Base-by-base conservation (phyloP, 441 rosid genomes). In the Croton laevigatus region DNA sequence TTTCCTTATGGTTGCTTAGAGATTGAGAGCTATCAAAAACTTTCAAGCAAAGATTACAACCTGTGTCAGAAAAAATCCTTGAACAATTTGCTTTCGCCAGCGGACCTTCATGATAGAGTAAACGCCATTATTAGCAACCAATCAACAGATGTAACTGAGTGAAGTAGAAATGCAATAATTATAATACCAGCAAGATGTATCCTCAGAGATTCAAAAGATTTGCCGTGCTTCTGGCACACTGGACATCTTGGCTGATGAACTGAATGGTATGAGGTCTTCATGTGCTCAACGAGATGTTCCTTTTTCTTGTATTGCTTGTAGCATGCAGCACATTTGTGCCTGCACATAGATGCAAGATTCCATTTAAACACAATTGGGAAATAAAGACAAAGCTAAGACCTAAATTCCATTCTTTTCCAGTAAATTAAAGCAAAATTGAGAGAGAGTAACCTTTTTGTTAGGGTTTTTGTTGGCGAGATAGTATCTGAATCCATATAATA, bases 211-310 rank as follows among this genome's bases (percentile, higher is more conserved):
- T 91, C 93, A 57, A 84, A 82, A 34, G 87, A 88, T 81, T 78
- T 80, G 74, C 86, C 84, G 75, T 88, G 93, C 77, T 91, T 91
- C 37, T 71, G 74, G 74, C 95, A 91, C 64, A 85, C 87, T 38
- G 70, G 78, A 62, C 93, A 89, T 51, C 69, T 76, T 65, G 97
- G 93, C 79, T 89, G 86, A 80, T 87, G 95, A 72, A 73, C 79
- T 3, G 93, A 88, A 74, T 88, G 97, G 78, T 70, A 82, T 6
- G 91, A 79, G 67, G 68, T 73, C 76, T 83, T 89, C 91, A 91
- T 86, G 82, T 89, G 97, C 79, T 85, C 91, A 17, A 88, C 82
- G 22, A 89, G 93, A 80, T 89, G 93, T 59, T 81, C 80, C 62
- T 83, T 81, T 76, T 84, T 84, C 71, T 85, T 88, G 68, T 79